phyloP scores from a whole-genome alignment of 2,329 filamentous ascomycete genomes.

The Furcasterigmium sp. region DNA sequence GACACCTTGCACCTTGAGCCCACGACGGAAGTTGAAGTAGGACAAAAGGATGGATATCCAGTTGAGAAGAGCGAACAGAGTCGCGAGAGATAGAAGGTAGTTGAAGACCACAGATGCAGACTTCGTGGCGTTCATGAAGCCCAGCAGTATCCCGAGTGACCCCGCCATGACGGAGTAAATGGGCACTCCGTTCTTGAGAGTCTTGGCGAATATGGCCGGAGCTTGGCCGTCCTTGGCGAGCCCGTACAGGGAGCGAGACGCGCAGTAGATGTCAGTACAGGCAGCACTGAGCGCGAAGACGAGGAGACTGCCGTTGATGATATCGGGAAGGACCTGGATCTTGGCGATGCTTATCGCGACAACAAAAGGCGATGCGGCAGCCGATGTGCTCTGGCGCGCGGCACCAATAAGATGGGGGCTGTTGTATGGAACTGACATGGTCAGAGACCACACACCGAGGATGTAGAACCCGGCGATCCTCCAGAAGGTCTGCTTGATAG shows the following conservation, averaged over 20 bases:
- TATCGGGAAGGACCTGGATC: constrained; percentile 11
- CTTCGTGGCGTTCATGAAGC: constrained; percentile 32
- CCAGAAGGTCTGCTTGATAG: constrained; percentile 50
- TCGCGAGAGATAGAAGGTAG: constrained; percentile 35
- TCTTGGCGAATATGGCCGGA: constrained; percentile 19
- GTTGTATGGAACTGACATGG: constrained; percentile 39
- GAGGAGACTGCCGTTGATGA: constrained; percentile 16
- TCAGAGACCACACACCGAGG: constrained; percentile 43
- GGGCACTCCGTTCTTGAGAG: constrained; percentile 33
- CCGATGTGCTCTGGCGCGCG: constrained; percentile 21
- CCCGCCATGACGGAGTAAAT: constrained; percentile 28
- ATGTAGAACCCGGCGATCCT: constrained; percentile 48
- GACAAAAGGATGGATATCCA: constrained; percentile 33
- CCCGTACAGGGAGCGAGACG: constrained; percentile 31
- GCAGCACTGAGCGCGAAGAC: constrained; percentile 2
- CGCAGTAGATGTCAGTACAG: constrained; percentile 22
- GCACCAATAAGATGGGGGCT: constrained; percentile 31
- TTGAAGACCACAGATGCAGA: constrained; percentile 29
- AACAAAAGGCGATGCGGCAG: constrained; percentile 34
- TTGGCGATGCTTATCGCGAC: constrained; percentile 14
- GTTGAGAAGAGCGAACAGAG: constrained; percentile 35
- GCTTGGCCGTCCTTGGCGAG: constrained; percentile 35
- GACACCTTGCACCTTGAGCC: constrained; percentile 29
- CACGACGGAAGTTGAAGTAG: constrained; percentile 31
- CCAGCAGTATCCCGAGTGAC: constrained; percentile 28